Evolutionary conservation across 2,329 filamentous ascomycete genomes (phyloP).

Genomic region (Alternaria alternata): DNA sequence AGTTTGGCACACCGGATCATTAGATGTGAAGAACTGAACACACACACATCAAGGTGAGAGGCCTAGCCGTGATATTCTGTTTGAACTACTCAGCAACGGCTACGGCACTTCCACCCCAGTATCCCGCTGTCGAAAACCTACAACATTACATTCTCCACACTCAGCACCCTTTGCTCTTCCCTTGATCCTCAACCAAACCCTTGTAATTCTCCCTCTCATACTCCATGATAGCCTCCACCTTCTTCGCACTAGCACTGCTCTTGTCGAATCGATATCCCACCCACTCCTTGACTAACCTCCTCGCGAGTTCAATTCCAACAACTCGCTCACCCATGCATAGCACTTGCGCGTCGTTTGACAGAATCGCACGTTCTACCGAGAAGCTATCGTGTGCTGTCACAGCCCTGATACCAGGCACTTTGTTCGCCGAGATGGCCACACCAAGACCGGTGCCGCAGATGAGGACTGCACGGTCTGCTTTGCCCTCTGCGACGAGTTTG

Average conservation of each 20-base stretch:
- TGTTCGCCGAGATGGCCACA: conserved; percentile 89
- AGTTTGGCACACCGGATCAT: conserved; percentile 54
- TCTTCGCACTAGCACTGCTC: conserved; percentile 66
- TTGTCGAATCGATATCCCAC: conserved; percentile 82
- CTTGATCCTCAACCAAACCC: conserved; percentile 28
- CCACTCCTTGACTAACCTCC: conserved; percentile 82
- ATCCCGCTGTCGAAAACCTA: too few species aligned
- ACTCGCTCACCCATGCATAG: conserved; percentile 87
- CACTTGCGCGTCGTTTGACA: conserved; percentile 88
- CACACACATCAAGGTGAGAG: neutral
- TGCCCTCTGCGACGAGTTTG: conserved; percentile 66
- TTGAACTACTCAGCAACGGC: neutral
- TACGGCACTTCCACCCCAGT: neutral
- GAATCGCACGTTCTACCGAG: conserved; percentile 78
- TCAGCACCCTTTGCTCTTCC: conserved; percentile 7
- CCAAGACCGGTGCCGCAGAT: conserved; percentile 89
- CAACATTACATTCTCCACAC: neutral
- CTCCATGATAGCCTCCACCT: conserved; percentile 61
- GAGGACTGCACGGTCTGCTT: conserved; percentile 78
- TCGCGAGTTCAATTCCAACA: conserved; percentile 80
- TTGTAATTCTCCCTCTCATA: conserved; percentile 53
- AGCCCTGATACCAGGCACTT: conserved; percentile 83
- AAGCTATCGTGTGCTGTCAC: conserved; percentile 90
- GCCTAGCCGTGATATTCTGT: neutral
- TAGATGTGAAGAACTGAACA: neutral